Conservation (phyloP, 1,284 basidiomycete species). For the Cutaneotrichosporon daszewskae region DNA sequence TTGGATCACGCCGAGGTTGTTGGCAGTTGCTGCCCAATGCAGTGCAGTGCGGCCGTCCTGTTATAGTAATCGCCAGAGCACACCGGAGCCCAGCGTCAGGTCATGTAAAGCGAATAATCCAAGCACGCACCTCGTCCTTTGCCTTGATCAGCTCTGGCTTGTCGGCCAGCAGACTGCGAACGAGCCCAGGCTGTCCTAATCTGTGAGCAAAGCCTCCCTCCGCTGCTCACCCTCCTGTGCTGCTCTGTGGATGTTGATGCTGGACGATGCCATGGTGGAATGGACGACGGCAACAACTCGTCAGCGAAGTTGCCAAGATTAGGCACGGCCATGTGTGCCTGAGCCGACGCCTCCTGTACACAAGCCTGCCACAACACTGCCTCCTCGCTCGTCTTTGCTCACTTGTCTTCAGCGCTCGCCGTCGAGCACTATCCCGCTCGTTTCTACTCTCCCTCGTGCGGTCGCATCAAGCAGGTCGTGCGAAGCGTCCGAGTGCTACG, state of each 20-base stretch:
- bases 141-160: slow-evolving; percentile 63
- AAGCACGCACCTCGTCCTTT: slow-evolving; percentile 60
- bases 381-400: too few relatives aligned
- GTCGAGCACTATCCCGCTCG: too few relatives aligned
- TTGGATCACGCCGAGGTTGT: slow-evolving; percentile 61
- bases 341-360: too few relatives aligned
- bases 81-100: background rate
- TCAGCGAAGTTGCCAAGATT: too few relatives aligned
- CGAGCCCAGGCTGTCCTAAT: slow-evolving; percentile 67
- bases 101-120: too few relatives aligned
- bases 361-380: too few relatives aligned
- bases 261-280: slow-evolving; percentile 8
- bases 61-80: background rate
- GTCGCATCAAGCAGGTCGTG: too few relatives aligned
- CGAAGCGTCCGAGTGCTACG: too few relatives aligned
- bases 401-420: too few relatives aligned
- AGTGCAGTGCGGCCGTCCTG: slow-evolving; percentile 84
- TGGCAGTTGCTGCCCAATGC: slow-evolving; percentile 80
- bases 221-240: slow-evolving; percentile 42
- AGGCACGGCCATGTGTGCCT: too few relatives aligned
- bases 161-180: slow-evolving; percentile 64
- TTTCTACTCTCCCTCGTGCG: too few relatives aligned
- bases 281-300: too few relatives aligned
- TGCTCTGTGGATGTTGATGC: slow-evolving; percentile 45
- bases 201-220: background rate